Percentiles rank a stretch among this genome's conserved stretches.
Conservation (phyloP, 164 flowering plant genomes). For the Magnolia changhungtana region DNA sequence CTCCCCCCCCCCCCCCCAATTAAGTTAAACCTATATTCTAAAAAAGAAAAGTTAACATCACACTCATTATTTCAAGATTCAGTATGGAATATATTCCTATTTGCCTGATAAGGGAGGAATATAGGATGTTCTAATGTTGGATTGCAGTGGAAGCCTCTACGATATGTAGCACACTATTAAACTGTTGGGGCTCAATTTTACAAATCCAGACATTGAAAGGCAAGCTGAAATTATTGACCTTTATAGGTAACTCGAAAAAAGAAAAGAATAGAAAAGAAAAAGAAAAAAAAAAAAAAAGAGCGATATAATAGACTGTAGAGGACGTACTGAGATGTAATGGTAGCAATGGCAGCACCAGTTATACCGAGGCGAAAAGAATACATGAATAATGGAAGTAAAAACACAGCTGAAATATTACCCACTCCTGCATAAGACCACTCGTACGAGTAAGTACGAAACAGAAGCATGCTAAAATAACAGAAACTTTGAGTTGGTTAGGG, state of each 20-base stretch:
- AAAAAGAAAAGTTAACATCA: too few relatives aligned
- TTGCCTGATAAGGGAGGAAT: too few relatives aligned
- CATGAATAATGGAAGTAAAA: constrained; percentile 74
- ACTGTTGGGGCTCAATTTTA: neutral
- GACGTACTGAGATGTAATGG: constrained; percentile 87
- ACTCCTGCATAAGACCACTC: constrained; percentile 42
- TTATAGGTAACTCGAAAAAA: neutral
- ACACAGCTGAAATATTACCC: constrained; percentile 66
- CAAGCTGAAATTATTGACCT: neutral
- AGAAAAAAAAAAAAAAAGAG: neutral
- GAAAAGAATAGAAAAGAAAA: too few relatives aligned
- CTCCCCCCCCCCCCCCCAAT: too few relatives aligned
- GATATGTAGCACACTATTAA: too few relatives aligned
- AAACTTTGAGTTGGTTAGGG: neutral
- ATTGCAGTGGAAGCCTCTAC: too few relatives aligned
- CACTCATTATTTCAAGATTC: too few relatives aligned
- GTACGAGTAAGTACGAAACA: constrained; percentile 6
- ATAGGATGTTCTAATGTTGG: too few relatives aligned
- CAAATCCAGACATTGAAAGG: neutral
- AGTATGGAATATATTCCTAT: too few relatives aligned
- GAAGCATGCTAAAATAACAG: neutral
- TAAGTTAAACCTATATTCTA: too few relatives aligned
- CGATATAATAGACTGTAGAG: neutral
- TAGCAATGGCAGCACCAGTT: constrained; percentile 90
- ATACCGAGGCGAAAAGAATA: constrained; percentile 60